These are phyloP conservation scores for Ramaria sp. DNA, from an alignment of 768 basidiomycete species.

Conservation along the genomic window DNA sequence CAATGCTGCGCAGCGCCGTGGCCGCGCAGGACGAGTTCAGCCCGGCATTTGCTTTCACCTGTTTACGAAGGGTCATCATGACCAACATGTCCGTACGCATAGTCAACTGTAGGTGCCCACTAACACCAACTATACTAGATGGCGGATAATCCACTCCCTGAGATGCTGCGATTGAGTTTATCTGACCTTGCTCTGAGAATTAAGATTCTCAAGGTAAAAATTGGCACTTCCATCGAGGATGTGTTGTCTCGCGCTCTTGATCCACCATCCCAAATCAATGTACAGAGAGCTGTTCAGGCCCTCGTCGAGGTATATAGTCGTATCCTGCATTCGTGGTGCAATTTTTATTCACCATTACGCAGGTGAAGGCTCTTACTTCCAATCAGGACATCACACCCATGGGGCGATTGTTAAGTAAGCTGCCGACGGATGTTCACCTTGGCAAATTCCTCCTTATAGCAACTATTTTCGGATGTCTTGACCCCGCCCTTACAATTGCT, in stretches of 20 bases:
- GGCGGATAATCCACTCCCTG: constrained; percentile 83
- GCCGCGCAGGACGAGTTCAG: constrained; percentile 86
- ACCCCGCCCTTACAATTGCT: constrained; percentile 94
- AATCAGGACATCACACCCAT: constrained; percentile 90
- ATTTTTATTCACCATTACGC: constrained; percentile 5
- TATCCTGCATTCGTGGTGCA: not conserved
- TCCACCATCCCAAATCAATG: constrained; percentile 75
- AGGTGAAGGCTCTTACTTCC: constrained; percentile 80
- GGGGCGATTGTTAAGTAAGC: constrained; percentile 79
- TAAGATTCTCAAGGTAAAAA: constrained; percentile 86
- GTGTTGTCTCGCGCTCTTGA: constrained; percentile 82
- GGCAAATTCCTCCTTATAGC: constrained; percentile 88
- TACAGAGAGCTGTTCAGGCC: constrained; percentile 81
- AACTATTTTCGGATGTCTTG: constrained; percentile 78
- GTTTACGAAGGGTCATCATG: constrained; percentile 81
- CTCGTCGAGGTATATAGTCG: constrained; percentile 64
- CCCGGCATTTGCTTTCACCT: constrained; percentile 89
- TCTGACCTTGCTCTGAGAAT: constrained; percentile 86
- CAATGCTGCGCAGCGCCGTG: constrained; percentile 82
- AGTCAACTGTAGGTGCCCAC: not conserved
- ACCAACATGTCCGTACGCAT: constrained; percentile 47
- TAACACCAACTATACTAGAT: constrained; percentile 40
- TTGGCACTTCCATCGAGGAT: constrained; percentile 82
- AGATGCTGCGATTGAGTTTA: constrained; percentile 89
- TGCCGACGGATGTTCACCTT: constrained; percentile 93